phyloP scores from a whole-genome alignment of 2,329 filamentous ascomycete species.

The Aureobasidium sp. region DNA sequence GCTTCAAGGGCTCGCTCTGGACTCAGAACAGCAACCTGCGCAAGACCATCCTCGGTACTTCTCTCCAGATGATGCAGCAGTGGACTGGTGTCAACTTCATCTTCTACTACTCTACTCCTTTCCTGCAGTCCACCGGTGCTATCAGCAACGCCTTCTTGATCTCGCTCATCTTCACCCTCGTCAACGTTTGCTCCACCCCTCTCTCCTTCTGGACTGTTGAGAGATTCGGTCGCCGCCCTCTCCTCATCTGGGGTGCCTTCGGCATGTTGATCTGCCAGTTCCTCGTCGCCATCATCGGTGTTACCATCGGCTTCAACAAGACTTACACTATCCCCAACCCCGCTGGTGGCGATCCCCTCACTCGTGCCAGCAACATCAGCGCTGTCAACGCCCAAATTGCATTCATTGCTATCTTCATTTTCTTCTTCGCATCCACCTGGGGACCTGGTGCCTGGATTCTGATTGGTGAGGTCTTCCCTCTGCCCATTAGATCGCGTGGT shows the following conservation, averaged over 20 bases:
- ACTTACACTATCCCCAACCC: conserved; percentile 27
- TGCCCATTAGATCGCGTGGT: conserved; percentile 81
- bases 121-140: conserved; percentile 71
- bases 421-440: conserved; percentile 87
- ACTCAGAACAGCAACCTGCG: conserved; percentile 47
- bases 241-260: conserved; percentile 70
- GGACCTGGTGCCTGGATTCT: conserved; percentile 66
- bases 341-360: conserved; percentile 30
- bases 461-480: conserved; percentile 84
- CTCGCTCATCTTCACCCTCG: conserved; percentile 75
- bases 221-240: conserved; percentile 68
- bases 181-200: conserved; percentile 81
- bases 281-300: conserved; percentile 65
- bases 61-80: conserved; percentile 47
- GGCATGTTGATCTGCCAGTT: conserved; percentile 86
- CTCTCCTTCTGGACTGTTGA: conserved; percentile 84
- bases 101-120: conserved; percentile 69
- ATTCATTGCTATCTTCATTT: conserved; percentile 89
- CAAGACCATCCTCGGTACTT: conserved; percentile 41
- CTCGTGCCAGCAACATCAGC: conserved; percentile 37
- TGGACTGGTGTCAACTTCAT: conserved; percentile 88
- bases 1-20: conserved; percentile 51
- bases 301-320: conserved; percentile 33
- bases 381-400: conserved; percentile 63
- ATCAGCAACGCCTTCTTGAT: conserved; percentile 76